Base-by-base conservation (phyloP, 768 basidiomycete species). In the Lepiota brunneoincarnata region DNA sequence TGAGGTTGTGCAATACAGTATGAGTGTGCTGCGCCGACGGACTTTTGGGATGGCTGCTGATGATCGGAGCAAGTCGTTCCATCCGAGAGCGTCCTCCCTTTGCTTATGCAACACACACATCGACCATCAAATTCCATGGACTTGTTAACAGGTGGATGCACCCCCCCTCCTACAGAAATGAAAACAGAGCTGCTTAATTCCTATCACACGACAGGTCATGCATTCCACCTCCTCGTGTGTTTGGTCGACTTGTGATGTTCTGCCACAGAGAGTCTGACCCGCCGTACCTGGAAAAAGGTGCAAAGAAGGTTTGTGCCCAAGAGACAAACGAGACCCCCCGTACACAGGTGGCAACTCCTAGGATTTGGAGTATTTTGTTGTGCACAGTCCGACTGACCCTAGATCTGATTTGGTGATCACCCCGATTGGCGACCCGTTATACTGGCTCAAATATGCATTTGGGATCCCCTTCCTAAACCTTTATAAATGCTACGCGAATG, bases 331-430 rank as follows among this genome's bases (percentile, higher is more conserved):
- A 74, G 73, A 70, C 63, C 70, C 69, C n/a, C 72, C 69, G 45
- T 47, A 72, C 73, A 71, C 69, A 68, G 62, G 61, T 67, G 58
- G 54, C 52, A 70, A 69, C 68, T 74, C 73, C 73, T 74, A 74
- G 73, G 72, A 71, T 71, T 68, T 73, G 69, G 68, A 63, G 64
- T 63, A 59, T 59, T 54, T 66, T 72, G 73, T 72, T 72, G 73
- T 72, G 74, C 80, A 80, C 76, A 75, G 63, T 56, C 51, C 61
- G 58, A 68, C n/a, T 76, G 82, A 84, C 82, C 82, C 82, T 83
- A 84, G 82, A 83, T 84, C 80, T 83, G 78, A 79, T 80, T 78
- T 74, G 76, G 76, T 78, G 80, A 79, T 81, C 67, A 73, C 69
- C 68, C 76, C 72, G 72, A 73, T 75, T 75, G 64, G 69, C 67